Percentiles rank a stretch among this genome's conserved stretches.
Evolutionary conservation across 768 basidiomycete genomes (phyloP).

Genomic region (Kwoniella botswanensis): DNA sequence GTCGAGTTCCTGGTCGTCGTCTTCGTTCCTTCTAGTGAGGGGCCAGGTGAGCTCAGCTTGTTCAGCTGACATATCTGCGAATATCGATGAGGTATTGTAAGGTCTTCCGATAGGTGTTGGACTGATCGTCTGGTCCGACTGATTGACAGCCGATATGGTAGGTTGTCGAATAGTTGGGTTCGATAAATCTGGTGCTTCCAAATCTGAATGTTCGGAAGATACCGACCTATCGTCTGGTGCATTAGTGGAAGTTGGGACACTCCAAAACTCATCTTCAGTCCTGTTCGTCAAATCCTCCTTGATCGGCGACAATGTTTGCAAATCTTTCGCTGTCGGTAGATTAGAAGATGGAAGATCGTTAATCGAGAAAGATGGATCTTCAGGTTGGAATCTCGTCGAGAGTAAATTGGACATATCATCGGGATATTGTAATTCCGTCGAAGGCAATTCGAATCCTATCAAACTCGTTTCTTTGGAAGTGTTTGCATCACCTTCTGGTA

Average conservation of each 20-base stretch:
- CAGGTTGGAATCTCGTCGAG: constrained; percentile 30
- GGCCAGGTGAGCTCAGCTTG: constrained; percentile 53
- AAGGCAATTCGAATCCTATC: constrained; percentile 35
- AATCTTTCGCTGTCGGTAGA: background rate
- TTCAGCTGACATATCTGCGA: constrained; percentile 54
- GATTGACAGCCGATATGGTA: background rate
- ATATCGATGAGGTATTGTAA: constrained; percentile 38
- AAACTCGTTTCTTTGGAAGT: constrained; percentile 29
- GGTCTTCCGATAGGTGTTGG: constrained; percentile 21
- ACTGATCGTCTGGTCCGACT: constrained; percentile 3
- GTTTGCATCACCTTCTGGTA: constrained; percentile 25
- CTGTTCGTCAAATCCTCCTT: constrained; percentile 7
- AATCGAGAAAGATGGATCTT: constrained; percentile 24
- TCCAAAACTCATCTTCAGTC: constrained; percentile 19
- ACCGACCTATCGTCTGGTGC: background rate
- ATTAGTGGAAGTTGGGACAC: background rate
- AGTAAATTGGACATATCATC: constrained; percentile 52
- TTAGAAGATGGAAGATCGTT: constrained; percentile 10
- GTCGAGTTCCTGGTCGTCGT: constrained; percentile 8
- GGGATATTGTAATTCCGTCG: constrained; percentile 35
- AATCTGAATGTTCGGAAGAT: constrained; percentile 9
- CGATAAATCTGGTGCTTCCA: constrained; percentile 15
- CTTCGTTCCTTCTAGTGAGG: constrained; percentile 21
- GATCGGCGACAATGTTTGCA: constrained; percentile 10
- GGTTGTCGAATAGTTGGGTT: constrained; percentile 41